A percentile compares a stretch with the other conserved stretches of the same genome.
Conservation (phyloP, 2,329 filamentous ascomycete genomes). For the Cladosporium cucumerinum region DNA sequence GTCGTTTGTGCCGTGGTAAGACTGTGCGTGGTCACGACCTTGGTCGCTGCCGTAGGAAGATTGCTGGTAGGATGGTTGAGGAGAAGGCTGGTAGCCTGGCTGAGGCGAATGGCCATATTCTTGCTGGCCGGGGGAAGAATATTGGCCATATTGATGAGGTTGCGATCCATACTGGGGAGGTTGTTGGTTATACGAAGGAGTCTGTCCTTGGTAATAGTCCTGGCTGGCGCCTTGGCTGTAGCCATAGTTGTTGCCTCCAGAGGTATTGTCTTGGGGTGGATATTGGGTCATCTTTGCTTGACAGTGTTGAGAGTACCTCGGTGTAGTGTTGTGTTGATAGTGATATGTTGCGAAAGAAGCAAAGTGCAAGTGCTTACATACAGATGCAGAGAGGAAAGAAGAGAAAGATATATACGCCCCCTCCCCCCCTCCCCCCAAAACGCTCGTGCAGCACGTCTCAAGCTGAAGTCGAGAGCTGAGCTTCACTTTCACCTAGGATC, state of each 20-base stretch:
- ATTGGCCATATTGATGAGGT: slow-evolving; percentile 18
- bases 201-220: slow-evolving; percentile 14
- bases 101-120: slow-evolving; percentile 17
- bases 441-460: neutral
- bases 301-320: neutral
- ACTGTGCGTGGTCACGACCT: slow-evolving; percentile 24
- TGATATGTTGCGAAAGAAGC: neutral
- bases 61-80: slow-evolving; percentile 21
- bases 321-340: neutral
- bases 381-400: neutral
- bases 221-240: slow-evolving; percentile 13
- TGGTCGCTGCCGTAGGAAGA: slow-evolving; percentile 20
- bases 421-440: neutral
- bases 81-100: slow-evolving; percentile 6
- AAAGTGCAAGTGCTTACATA: neutral
- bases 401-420: neutral
- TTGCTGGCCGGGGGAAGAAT: slow-evolving; percentile 12
- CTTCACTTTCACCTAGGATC: neutral
- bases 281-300: slow-evolving; percentile 20
- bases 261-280: slow-evolving; percentile 15
- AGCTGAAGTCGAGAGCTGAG: slow-evolving; percentile 2
- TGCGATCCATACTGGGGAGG: slow-evolving; percentile 7
- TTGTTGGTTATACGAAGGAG: neutral
- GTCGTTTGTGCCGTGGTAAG: slow-evolving; percentile 30
- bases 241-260: slow-evolving; percentile 18